Evolutionary conservation across 108 stramenopile genomes (phyloP), one percentile per base, ranked within the genome.

Genomic region (Craspedostauros australis): DNA sequence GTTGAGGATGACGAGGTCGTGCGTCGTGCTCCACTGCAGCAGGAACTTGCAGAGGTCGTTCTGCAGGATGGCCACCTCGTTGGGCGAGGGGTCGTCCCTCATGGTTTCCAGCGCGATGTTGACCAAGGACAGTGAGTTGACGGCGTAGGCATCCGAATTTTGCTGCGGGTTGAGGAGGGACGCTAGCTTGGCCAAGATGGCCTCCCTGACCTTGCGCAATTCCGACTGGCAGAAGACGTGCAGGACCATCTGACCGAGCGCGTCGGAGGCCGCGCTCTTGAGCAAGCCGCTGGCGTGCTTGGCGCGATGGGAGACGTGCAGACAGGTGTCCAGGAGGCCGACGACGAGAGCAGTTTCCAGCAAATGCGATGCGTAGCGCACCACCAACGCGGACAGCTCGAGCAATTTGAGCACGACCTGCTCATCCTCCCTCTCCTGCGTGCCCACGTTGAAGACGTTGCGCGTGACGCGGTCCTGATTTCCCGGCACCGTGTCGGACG

Each of bases 21-120:
- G 68, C 4, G 95, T 78, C 16, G 93, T 90, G 46, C 84, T 79
- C 67, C 84, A 73, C 31, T 80, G 80, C 50, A 98, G 58, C 51
- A 96, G 63, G 62, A 80, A 86, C 45, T 84, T 83, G 72, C 94
- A 96, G n/a, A 98, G 32, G 57, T 96, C 94, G 47, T 87, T 90
- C 51, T 91, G 90, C 46, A 94, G 48, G 8, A 90, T 85, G 7
- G 62, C 40, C 26, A 88, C 62, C 36, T 81, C 73, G 30, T 71
- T 65, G 2, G 40, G n/a, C 0, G 67, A 59, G 26, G 61, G 44
- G 1, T 66, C 62, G 24, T 79, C 79, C 12, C 49, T 70, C 66
- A 80, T 64, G 25, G 88, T 92, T 62, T 98, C 97, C 26, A 98
- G 68, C 6, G 94, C 94, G 39, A 98, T 90, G 55, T 96, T 96